Percentiles rank a stretch among this genome's conserved stretches.
phyloP scores from a whole-genome alignment of 2,329 filamentous ascomycete species.

The Pseudocercospora fijiensis region DNA sequence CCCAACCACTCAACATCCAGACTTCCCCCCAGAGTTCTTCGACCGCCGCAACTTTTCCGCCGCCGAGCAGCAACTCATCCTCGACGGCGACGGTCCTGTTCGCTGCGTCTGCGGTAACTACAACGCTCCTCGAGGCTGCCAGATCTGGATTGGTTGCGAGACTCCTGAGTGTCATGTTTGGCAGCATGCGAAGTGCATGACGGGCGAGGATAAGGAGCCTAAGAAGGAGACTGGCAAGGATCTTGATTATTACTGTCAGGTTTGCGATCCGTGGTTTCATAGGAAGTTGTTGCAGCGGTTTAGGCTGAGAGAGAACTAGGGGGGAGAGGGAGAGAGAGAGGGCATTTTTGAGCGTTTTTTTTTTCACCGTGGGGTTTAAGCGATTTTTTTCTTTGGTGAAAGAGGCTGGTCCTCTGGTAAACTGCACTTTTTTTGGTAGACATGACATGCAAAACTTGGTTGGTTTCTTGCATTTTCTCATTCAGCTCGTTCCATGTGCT shows the following conservation, averaged over 20 bases:
- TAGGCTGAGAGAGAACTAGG: constrained; percentile 11
- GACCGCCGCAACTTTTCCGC: constrained; percentile 23
- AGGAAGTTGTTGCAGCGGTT: constrained; percentile 19
- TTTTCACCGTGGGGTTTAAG: too few relatives aligned
- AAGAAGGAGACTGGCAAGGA: constrained; percentile 12
- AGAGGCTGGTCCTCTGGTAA: background rate
- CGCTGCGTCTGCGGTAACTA: constrained; percentile 35
- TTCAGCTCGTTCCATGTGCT: background rate
- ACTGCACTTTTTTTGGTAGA: background rate
- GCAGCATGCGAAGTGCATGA: constrained; percentile 35
- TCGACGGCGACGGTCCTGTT: constrained; percentile 20
- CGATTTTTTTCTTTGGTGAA: background rate
- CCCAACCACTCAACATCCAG: constrained; percentile 11
- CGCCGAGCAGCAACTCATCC: constrained; percentile 10
- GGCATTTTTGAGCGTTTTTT: background rate
- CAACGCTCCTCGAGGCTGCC: constrained; percentile 15
- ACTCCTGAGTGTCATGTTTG: constrained; percentile 28
- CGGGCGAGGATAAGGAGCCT: constrained; percentile 16
- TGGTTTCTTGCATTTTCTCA: background rate
- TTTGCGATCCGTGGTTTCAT: constrained; percentile 31
- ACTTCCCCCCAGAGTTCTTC: constrained; percentile 35
- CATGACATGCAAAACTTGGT: background rate
- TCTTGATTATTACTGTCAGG: constrained; percentile 27
- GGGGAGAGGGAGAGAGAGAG: background rate
- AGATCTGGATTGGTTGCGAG: constrained; percentile 30